A percentile compares a stretch with the other conserved stretches of the same genome.
phyloP scores from a whole-genome alignment of 108 stramenopile species.

The Nannochloropsis oceanica region DNA sequence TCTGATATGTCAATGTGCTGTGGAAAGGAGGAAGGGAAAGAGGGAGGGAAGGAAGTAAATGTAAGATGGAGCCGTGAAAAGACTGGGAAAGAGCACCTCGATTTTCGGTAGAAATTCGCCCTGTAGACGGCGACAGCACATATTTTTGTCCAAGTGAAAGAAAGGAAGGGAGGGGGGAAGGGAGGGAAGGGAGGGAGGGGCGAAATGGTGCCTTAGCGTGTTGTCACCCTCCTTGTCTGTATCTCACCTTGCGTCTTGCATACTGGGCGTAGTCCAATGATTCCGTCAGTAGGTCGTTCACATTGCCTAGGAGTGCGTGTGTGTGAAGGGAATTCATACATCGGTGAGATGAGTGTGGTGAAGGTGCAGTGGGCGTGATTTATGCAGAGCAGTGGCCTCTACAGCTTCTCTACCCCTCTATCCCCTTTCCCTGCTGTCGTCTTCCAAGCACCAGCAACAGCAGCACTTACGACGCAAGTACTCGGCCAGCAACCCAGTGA shows the following conservation, averaged over 20 bases:
- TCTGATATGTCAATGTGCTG: not conserved
- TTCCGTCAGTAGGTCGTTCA: not conserved
- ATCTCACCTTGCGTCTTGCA: not conserved
- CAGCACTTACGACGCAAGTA: not conserved
- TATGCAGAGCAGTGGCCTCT: too few species aligned
- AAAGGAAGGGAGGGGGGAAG: not conserved
- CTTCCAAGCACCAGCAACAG: not conserved
- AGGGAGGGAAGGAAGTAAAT: not conserved
- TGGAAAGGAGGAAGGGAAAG: not conserved
- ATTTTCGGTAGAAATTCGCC: too few species aligned
- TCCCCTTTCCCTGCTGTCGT: not conserved
- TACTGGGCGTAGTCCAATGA: not conserved
- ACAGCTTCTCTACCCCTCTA: too few species aligned
- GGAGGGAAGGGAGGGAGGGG: not conserved
- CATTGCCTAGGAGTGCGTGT: not conserved
- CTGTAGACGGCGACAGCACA: too few species aligned
- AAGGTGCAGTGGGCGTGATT: too few species aligned
- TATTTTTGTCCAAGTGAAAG: too few species aligned
- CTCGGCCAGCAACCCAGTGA: not conserved
- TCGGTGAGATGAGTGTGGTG: too few species aligned
- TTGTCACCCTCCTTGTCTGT: not conserved
- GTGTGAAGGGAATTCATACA: too few species aligned
- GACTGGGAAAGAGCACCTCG: too few species aligned
- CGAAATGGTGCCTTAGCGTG: not conserved
- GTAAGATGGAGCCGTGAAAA: too few species aligned